These are phyloP conservation scores for Avena atlantica DNA, from an alignment of 176 grass and related monocot genomes.

Conservation along the genomic window DNA sequence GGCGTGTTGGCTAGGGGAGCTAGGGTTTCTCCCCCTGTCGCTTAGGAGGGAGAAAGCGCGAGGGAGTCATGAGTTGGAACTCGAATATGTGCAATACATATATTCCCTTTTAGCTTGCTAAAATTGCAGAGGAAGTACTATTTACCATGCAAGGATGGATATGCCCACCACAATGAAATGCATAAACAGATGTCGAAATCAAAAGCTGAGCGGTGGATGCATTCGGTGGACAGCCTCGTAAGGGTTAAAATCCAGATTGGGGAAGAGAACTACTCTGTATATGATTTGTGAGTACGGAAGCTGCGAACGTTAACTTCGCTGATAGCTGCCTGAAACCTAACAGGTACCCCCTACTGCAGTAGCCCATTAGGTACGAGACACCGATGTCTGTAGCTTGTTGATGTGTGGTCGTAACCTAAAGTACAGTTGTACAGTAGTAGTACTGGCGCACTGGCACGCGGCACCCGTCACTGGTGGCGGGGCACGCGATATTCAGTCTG, in stretches of 20 bases:
- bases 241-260: background rate
- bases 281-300: background rate
- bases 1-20: too few relatives aligned
- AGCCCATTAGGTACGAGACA: background rate
- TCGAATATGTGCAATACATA: too few relatives aligned
- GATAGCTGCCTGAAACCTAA: slow-evolving; percentile 14
- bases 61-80: too few relatives aligned
- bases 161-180: background rate
- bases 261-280: background rate
- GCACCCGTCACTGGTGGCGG: background rate
- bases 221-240: background rate
- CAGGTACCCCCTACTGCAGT: background rate
- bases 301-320: slow-evolving; percentile 1
- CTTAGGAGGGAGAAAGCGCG: too few relatives aligned
- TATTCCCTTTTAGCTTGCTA: too few relatives aligned
- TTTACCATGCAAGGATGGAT: background rate
- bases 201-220: background rate
- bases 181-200: background rate
- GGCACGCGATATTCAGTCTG: background rate
- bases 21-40: too few relatives aligned
- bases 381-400: background rate
- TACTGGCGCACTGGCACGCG: background rate
- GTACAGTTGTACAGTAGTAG: background rate
- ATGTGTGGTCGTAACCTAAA: background rate
- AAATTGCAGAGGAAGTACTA: too few relatives aligned